Evolutionary conservation across 352 stramenopile genomes (phyloP), one percentile per base, ranked within the genome.

Genomic region (Globisporangium echinulatum): DNA sequence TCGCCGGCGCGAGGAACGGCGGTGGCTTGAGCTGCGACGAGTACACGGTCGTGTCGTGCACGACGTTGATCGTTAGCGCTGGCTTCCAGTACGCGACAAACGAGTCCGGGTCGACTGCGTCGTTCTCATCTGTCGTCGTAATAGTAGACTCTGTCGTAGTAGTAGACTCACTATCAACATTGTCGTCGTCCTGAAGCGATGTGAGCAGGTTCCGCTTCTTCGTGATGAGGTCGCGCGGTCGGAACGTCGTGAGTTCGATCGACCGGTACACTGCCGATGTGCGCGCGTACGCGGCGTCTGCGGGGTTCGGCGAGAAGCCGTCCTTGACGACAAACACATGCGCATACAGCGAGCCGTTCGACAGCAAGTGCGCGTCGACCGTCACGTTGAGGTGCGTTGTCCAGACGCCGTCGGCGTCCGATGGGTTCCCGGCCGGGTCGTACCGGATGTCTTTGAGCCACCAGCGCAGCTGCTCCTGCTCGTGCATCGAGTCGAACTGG

Each of bases 51-150:
- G 79, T 72, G 67, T 96, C 87, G 52, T 85, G 70, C 40, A 96
- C 65, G 14, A 85, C 54, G 49, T 92, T 90, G 50, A 94, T 64
- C 50, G 70, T 72, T 46, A 94, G 65, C 8, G 65, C 59, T 4
- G 87, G 83, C 52, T 92, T 92, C 86, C 87, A 96, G 78, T 94
- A 85, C 48, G 78, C 72, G 36, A 92, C 70, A 63, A 85, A 92
- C 49, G 71, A 68, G 49, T 83, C 65, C 42, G 39, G 50, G 51
- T 40, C 50, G 54, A 51, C 36, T 54, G 15, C 43, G 53, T 48
- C 52, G 54, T 60, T 44, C 15, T 19, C 48, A 4, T 60, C 64
- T 0, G 68, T 54, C 1, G 72, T 54, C 10, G 67, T 52, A 19
- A 19, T 19, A 19, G 17, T 19, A 19, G 17, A 19, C 17, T 19